A percentile compares a stretch with the other conserved stretches of the same genome.
Conservation (phyloP, 306 rosid genomes). For the Abrus pulchellus region DNA sequence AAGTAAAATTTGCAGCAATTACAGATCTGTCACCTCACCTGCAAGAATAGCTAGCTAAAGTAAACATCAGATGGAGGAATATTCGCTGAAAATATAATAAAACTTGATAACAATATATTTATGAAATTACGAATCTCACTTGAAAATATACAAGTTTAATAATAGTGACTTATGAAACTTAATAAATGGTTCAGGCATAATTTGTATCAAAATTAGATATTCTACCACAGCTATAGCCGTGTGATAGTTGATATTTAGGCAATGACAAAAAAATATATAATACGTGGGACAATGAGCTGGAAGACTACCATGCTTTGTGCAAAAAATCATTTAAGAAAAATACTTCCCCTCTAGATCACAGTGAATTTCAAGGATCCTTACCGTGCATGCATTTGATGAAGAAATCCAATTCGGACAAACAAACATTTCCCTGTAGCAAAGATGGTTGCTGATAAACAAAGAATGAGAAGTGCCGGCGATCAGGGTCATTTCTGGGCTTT, state of each 20-base stretch:
- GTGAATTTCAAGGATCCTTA: conserved; percentile 54
- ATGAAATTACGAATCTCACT: background rate
- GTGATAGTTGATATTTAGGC: background rate
- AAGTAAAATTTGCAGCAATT: conserved; percentile 25
- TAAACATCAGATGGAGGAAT: conserved; percentile 34
- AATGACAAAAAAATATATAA: background rate
- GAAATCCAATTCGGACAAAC: conserved; percentile 80
- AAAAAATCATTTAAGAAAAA: conserved; percentile 2
- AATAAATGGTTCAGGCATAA: background rate
- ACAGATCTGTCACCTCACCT: conserved; percentile 67
- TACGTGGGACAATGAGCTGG: background rate
- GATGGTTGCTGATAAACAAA: conserved; percentile 87
- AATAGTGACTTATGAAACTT: conserved; percentile 9
- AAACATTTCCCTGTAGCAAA: conserved; percentile 72
- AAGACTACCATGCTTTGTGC: conserved; percentile 7
- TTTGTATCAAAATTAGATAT: background rate
- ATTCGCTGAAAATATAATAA: conserved; percentile 15
- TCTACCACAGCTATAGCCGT: background rate
- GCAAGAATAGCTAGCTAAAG: conserved; percentile 43
- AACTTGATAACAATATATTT: conserved; percentile 12
- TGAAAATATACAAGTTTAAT: conserved; percentile 2
- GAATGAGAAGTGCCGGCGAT: conserved; percentile 77
- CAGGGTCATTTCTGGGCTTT: conserved; percentile 93
- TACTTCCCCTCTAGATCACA: conserved; percentile 16
- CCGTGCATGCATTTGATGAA: conserved; percentile 96